Base-by-base conservation (phyloP, 441 rosid genomes). In the Jatropha podagrica region DNA sequence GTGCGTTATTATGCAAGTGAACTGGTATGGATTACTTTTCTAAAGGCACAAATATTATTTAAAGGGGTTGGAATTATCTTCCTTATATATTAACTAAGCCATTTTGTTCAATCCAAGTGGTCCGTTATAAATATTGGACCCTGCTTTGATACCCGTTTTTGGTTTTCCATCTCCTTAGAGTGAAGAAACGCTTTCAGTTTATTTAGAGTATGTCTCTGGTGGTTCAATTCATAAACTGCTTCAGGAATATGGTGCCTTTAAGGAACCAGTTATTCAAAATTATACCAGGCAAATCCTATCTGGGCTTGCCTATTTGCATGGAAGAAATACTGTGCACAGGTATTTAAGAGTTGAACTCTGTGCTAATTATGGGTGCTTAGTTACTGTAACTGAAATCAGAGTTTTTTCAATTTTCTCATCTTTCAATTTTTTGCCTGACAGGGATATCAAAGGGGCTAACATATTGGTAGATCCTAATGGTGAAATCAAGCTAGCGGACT, bases 391-490 rank as follows among this genome's bases (percentile, higher is more conserved):
- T 32, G 48, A 18, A 42, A 69, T 76, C 42, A 69, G 42, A 27
- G 51, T 65, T 49, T 49, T 41, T 60, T 61, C 44, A 46, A 42
- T 69, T 51, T 13, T 72, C 61, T 68, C 61, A 60, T 56, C 74
- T 69, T 60, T 76, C 66, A 58, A 59, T 37, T 71, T 44, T n/a
- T 80, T 60, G 27, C 77, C 8, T 83, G 77, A 69, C 86, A 95
- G 98, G 80, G 99, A 95, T 79, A 93, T 95, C 75, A 95, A 95
- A 86, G 99, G 99, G 58, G 99, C 98, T 14, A 95, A 95, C 85
- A 92, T 95, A 79, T 84, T 95, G 80, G 99, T 92, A 42, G 98
- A 89, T 79, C 98, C 99, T 18, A 83, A 89, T 73, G 99, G 99
- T 65, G 96, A 90, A 82, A 88, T 95, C 87, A 95, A 95, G 89